Conservation (phyloP, 768 basidiomycete genomes). For the Asterophora parasitica region DNA sequence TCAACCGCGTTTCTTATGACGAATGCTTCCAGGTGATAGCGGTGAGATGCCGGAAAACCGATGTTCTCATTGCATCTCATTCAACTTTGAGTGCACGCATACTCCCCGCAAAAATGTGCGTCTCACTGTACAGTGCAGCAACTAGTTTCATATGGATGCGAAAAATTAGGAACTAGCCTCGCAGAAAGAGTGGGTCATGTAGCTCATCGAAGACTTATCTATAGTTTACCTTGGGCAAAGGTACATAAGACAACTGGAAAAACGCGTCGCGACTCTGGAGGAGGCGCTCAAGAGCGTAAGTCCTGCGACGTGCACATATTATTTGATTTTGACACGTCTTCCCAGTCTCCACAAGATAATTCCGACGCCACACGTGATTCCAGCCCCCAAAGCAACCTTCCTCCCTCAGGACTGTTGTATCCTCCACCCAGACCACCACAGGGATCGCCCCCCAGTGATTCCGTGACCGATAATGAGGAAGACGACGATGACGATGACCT, state of each 20-base stretch:
- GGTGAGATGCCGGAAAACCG: conserved; percentile 58
- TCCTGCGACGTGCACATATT: not conserved
- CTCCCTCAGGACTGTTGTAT: not conserved
- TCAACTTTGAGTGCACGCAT: conserved; percentile 61
- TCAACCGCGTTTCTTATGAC: not conserved
- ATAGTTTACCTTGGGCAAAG: not conserved
- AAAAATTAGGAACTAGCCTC: conserved; percentile 45
- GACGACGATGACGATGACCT: not conserved
- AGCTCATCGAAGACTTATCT: not conserved
- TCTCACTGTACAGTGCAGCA: conserved; percentile 1
- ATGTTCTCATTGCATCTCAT: conserved; percentile 64
- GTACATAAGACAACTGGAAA: not conserved
- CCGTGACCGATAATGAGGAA: not conserved
- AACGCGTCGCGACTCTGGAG: not conserved
- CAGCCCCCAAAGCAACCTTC: not conserved
- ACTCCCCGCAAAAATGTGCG: conserved; percentile 57
- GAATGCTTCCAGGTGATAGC: conserved; percentile 62
- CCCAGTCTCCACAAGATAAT: not conserved
- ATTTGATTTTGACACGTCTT: not conserved
- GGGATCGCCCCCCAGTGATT: not conserved
- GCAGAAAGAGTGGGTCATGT: conserved; percentile 12
- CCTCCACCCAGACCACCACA: not conserved
- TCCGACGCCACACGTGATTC: not conserved
- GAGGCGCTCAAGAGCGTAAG: not conserved
- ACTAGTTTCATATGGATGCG: not conserved